Percentiles rank a stretch among this genome's conserved stretches.
Conservation (phyloP, 768 basidiomycete species). For the Russula dissimulans region DNA sequence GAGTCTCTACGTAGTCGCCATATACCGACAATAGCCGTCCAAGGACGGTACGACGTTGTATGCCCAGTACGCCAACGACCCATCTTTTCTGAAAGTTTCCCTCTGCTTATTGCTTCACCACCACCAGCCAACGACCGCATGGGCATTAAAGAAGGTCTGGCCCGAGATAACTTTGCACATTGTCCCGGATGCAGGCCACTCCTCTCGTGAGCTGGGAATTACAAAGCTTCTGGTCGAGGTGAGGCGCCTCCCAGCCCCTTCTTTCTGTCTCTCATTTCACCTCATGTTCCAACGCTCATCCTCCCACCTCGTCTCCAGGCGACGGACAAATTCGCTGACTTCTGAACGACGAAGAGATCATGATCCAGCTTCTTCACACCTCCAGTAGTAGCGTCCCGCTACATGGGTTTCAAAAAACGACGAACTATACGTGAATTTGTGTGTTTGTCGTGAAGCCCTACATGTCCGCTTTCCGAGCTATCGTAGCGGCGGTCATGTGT, state of each 20-base stretch:
- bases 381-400: not conserved
- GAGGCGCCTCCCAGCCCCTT: conserved; percentile 9
- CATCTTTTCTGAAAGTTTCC: not conserved
- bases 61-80: conserved; percentile 52
- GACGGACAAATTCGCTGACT: conserved; percentile 36
- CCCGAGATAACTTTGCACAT: conserved; percentile 69
- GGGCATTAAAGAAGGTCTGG: conserved; percentile 73
- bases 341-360: conserved; percentile 15
- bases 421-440: too few species aligned
- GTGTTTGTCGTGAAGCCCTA: too few species aligned
- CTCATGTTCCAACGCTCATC: not conserved
- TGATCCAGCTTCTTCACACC: not conserved
- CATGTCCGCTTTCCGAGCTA: too few species aligned
- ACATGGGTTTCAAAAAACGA: not conserved
- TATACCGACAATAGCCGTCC: conserved; percentile 74
- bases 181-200: conserved; percentile 84
- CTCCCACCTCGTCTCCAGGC: conserved; percentile 25
- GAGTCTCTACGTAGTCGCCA: conserved; percentile 50
- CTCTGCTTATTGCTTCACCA: not conserved
- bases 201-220: conserved; percentile 64
- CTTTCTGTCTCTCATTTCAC: not conserved
- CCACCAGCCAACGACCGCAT: conserved; percentile 65
- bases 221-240: conserved; percentile 66
- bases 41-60: conserved; percentile 84
- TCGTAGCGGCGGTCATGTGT: too few species aligned